phyloP scores from a whole-genome alignment of 371 early-diverging fungal species.

The Chytridium lagenaria region DNA sequence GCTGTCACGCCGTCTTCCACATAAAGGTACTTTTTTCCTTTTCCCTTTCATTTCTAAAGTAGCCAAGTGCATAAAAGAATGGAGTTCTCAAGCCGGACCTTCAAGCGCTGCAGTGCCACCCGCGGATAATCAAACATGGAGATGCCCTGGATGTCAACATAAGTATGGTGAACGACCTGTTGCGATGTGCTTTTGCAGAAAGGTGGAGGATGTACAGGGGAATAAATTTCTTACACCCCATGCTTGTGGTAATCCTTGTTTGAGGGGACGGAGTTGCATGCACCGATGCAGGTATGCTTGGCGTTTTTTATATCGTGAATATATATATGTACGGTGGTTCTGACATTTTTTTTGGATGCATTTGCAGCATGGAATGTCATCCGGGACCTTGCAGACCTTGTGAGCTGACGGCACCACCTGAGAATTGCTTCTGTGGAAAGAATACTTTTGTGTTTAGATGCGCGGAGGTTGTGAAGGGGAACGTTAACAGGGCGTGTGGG shows the following conservation, averaged over 20 bases:
- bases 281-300: too few relatives aligned
- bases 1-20: constrained; percentile 91
- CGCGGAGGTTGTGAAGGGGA: constrained; percentile 57
- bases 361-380: constrained; percentile 81
- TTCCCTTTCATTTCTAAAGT: too few relatives aligned
- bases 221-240: constrained; percentile 79
- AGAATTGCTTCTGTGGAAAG: constrained; percentile 84
- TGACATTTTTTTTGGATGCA: too few relatives aligned
- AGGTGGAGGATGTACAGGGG: constrained; percentile 70
- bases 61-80: constrained; percentile 43
- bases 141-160: constrained; percentile 93
- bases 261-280: constrained; percentile 62
- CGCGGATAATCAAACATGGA: constrained; percentile 60
- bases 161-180: constrained; percentile 66
- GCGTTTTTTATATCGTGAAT: too few relatives aligned
- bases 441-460: constrained; percentile 69
- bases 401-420: constrained; percentile 73
- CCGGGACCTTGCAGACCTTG: constrained; percentile 96
- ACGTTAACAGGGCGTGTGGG: neutral
- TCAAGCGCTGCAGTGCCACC: constrained; percentile 28
- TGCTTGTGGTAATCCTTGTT: constrained; percentile 78
- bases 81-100: constrained; percentile 26
- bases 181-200: constrained; percentile 89
- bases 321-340: too few relatives aligned
- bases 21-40: too few relatives aligned